Evolutionary conservation across 2,329 filamentous ascomycete genomes (phyloP).

Genomic region (Pyricularia pennisetigena): DNA sequence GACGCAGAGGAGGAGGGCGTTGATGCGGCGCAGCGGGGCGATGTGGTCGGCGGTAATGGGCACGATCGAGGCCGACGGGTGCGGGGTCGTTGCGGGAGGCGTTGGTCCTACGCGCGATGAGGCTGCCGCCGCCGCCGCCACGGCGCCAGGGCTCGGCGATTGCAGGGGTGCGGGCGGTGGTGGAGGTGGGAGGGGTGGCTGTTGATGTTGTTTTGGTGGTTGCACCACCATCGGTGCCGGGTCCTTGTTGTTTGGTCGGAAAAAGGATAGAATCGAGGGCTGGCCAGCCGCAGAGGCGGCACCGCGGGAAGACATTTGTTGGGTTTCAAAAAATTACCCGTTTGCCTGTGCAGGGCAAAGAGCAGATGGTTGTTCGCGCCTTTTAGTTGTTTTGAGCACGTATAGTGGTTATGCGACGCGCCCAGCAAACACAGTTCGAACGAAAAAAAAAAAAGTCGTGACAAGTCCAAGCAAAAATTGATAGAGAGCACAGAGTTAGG

Average conservation of each 20-base stretch:
- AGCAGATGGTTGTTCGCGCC: not conserved
- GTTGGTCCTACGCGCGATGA: constrained; percentile 8
- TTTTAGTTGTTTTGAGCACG: not conserved
- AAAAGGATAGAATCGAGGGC: constrained; percentile 54
- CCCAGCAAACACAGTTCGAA: not conserved
- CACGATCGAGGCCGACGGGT: constrained; percentile 41
- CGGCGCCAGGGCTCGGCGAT: constrained; percentile 11
- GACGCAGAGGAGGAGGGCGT: constrained; percentile 53
- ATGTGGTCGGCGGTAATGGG: constrained; percentile 41
- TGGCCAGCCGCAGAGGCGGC: constrained; percentile 10
- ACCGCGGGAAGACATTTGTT: not conserved
- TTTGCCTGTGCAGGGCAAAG: not conserved
- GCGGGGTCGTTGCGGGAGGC: constrained; percentile 14
- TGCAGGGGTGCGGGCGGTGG: constrained; percentile 8
- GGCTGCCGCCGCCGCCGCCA: constrained; percentile 7
- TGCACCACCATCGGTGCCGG: constrained; percentile 18
- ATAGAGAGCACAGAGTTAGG: not conserved
- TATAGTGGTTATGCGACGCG: not conserved
- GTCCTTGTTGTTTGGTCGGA: constrained; percentile 27
- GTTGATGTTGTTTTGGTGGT: constrained; percentile 19
- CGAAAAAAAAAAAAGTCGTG: not conserved
- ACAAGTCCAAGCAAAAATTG: not conserved
- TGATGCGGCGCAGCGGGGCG: constrained; percentile 51
- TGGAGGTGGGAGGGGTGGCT: constrained; percentile 11
- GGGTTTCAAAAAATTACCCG: not conserved